phyloP scores from a whole-genome alignment of 768 basidiomycete genomes.

The Pholiota molesta region DNA sequence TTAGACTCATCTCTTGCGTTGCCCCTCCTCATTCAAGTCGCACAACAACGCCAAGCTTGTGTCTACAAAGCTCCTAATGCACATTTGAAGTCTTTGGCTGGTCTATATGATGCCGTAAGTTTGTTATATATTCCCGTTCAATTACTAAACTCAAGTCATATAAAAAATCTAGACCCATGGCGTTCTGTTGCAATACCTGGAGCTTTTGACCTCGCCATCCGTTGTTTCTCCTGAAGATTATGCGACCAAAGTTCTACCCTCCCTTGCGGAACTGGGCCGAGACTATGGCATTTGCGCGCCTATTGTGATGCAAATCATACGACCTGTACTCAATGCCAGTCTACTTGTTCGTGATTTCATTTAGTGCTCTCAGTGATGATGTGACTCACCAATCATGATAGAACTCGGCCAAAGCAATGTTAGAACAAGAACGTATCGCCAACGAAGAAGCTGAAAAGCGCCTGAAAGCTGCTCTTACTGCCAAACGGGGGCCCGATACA shows the following conservation, averaged over 20 bases:
- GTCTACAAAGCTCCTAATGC: slow-evolving; percentile 74
- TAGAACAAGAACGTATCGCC: slow-evolving; percentile 70
- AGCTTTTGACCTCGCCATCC: slow-evolving; percentile 76
- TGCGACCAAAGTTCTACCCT: slow-evolving; percentile 71
- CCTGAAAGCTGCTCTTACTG: slow-evolving; percentile 77
- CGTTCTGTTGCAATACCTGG: slow-evolving; percentile 89
- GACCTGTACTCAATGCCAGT: slow-evolving; percentile 73
- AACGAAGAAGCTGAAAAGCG: slow-evolving; percentile 81
- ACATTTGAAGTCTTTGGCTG: slow-evolving; percentile 84
- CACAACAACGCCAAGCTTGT: slow-evolving; percentile 88
- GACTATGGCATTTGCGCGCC: slow-evolving; percentile 82
- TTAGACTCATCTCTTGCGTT: slow-evolving; percentile 77
- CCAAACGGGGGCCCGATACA: slow-evolving; percentile 70
- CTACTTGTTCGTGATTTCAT: slow-evolving; percentile 54
- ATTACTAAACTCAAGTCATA: slow-evolving; percentile 20
- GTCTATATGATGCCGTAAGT: slow-evolving; percentile 88
- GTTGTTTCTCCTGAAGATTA: slow-evolving; percentile 75
- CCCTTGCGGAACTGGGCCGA: slow-evolving; percentile 71
- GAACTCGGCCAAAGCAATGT: slow-evolving; percentile 63
- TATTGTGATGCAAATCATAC: slow-evolving; percentile 92
- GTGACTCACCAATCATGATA: slow-evolving; percentile 28
- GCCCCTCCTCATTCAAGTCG: slow-evolving; percentile 89
- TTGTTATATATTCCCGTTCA: slow-evolving; percentile 5
- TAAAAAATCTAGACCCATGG: slow-evolving; percentile 71
- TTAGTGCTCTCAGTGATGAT: background rate